These are phyloP conservation scores for Agroathelia rolfsii DNA, from an alignment of 1,284 basidiomycete species.

Conservation along the genomic window DNA sequence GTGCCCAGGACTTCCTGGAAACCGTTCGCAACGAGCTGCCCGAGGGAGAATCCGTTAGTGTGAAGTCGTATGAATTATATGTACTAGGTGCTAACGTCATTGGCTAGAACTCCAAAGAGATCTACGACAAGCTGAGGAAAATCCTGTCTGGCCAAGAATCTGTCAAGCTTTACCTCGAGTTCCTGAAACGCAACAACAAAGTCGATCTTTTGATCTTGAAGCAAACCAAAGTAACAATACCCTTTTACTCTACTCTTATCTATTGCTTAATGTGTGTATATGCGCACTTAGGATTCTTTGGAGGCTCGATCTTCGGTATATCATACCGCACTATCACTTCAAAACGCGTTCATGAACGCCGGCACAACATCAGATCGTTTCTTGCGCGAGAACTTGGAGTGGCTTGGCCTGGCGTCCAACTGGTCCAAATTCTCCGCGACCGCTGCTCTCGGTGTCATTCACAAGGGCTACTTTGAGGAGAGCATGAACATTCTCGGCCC, in stretches of 20 bases:
- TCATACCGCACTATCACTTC: constrained; percentile 88
- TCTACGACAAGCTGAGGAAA: constrained; percentile 63
- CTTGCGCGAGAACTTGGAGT: constrained; percentile 89
- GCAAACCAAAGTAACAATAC: constrained; percentile 65
- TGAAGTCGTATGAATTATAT: constrained; percentile 4
- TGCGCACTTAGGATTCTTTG: constrained; percentile 62
- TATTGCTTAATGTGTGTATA: constrained; percentile 4
- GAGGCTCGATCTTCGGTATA: constrained; percentile 93
- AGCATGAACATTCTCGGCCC: constrained; percentile 90
- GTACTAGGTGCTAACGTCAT: constrained; percentile 10
- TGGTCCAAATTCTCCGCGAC: constrained; percentile 98
- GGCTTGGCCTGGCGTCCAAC: constrained; percentile 87
- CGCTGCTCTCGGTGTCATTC: constrained; percentile 90
- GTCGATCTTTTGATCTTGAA: constrained; percentile 87
- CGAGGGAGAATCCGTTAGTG: constrained; percentile 50
- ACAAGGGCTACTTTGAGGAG: constrained; percentile 90
- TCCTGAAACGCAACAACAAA: constrained; percentile 89
- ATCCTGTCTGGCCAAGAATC: constrained; percentile 86
- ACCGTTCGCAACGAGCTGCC: constrained; percentile 56
- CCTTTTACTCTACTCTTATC: constrained; percentile 5
- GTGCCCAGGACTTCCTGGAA: constrained; percentile 85
- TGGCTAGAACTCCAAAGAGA: constrained; percentile 44
- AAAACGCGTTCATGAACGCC: constrained; percentile 93
- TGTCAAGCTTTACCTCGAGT: constrained; percentile 87
- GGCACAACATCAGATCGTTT: constrained; percentile 92